Conservation (phyloP, 2,329 filamentous ascomycete species). For the Xylaria sp. region DNA sequence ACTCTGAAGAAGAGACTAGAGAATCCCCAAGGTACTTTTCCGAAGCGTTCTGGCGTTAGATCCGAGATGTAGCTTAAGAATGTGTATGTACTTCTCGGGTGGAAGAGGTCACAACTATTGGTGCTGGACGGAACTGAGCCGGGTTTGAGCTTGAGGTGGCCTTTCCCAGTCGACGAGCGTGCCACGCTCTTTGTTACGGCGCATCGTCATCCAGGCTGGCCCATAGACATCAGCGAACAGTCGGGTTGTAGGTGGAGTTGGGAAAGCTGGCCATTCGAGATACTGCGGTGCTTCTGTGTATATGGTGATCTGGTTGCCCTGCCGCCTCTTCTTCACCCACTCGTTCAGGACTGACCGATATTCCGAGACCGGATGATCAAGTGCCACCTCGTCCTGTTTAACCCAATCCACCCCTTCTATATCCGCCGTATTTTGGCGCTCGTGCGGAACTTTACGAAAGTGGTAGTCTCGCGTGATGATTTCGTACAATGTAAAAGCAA, state of each 20-base stretch:
- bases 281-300: conserved; percentile 14
- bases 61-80: no score
- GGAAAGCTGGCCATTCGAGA: conserved; percentile 13
- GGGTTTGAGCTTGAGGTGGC: not conserved
- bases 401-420: conserved; percentile 18
- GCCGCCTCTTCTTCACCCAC: conserved; percentile 13
- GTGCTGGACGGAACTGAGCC: no score
- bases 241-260: not conserved
- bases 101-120: no score
- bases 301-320: conserved; percentile 6
- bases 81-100: no score
- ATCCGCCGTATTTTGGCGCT: conserved; percentile 1
- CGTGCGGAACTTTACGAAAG: conserved; percentile 2
- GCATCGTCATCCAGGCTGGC: not conserved
- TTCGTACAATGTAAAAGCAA: conserved; percentile 13
- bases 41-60: no score
- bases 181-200: not conserved
- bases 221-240: not conserved
- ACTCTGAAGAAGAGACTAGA: no score
- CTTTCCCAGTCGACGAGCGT: not conserved
- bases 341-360: conserved; percentile 11
- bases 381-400: conserved; percentile 10
- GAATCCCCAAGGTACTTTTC: no score
- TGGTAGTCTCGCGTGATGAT: conserved; percentile 11
- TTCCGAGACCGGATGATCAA: conserved; percentile 13